phyloP scores from a whole-genome alignment of 2,329 filamentous ascomycete species.

The Drechslera avenae region DNA sequence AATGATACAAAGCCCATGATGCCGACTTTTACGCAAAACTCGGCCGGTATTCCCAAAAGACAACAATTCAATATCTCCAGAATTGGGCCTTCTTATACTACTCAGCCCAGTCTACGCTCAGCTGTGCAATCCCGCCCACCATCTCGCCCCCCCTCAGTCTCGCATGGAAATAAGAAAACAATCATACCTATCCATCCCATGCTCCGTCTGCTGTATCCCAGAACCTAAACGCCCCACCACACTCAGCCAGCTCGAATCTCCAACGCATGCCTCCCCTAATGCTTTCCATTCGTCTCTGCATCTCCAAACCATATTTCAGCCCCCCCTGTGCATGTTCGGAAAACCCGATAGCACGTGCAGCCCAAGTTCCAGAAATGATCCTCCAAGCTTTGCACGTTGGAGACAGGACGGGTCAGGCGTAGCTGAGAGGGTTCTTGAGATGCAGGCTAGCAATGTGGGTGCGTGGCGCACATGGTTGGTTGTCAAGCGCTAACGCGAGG shows the following conservation, averaged over 20 bases:
- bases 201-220: no score
- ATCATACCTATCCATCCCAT: no score
- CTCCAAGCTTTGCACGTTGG: no score
- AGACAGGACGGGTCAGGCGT: not conserved
- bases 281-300: conserved; percentile 1
- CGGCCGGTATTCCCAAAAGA: conserved; percentile 1
- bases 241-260: conserved; percentile 2
- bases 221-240: conserved; percentile 1
- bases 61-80: not conserved
- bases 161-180: no score
- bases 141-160: no score
- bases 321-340: conserved; percentile 6
- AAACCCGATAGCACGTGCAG: conserved; percentile 5
- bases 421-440: conserved; percentile 2
- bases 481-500: conserved; percentile 12
- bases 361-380: not conserved
- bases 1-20: conserved; percentile 21
- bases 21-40: not conserved
- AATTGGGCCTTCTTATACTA: not conserved
- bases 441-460: not conserved
- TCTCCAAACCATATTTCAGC: not conserved
- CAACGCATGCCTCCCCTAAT: conserved; percentile 4
- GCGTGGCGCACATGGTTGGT: conserved; percentile 20
- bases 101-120: not conserved
- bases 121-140: not conserved